Evolutionary conservation across 805 yeast genomes (phyloP), one percentile per base, ranked within the genome.

Genomic region (Saccharomycopsis guyanensis): DNA sequence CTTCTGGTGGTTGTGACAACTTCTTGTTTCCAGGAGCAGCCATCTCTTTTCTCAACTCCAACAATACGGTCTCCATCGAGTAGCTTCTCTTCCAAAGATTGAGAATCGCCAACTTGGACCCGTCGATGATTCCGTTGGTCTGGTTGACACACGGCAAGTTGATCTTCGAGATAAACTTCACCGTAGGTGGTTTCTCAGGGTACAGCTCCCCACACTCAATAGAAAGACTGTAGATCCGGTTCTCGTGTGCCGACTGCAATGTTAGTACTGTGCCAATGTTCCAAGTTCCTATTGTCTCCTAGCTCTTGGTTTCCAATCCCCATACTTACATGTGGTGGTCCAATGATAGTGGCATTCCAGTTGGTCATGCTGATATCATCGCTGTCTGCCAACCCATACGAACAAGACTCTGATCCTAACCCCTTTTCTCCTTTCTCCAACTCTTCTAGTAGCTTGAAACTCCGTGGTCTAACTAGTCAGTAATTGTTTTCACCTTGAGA

Each of bases 341-440:
- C 99, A 54, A 93, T 70, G 43, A 93, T 91, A 29, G 99, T 93
- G 10, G 97, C 98, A 66, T 89, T 93, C 99, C 99, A 93, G 57
- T 82, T 66, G 8, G 95, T 84, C 95, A 93, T 86, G 43, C 88
- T 70, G 55, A 89, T 86, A 62, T 93, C 99, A 57, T 86, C 95
- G 52, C 83, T 80, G 57, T 86, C 91, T 20, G 86, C 80, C 40
- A 93, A 73, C 0, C 99, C 99, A 59, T 93, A 87, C 19, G 97
- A 91, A 62, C 96, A 89, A 13, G 95, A 85, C 64, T 93, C 97
- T 22, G 97, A 93, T 18, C 97, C 97, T 40, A 86, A 71, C 18
- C 98, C 99, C 64, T 93, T 93, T 62, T 93, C 99, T 41, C 98
- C 98, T 59, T 91, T 91, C 64, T 94, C 99, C 55, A 93, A 73